Base-by-base conservation (phyloP, 2,329 filamentous ascomycete species). In the Botrytis fabae region DNA sequence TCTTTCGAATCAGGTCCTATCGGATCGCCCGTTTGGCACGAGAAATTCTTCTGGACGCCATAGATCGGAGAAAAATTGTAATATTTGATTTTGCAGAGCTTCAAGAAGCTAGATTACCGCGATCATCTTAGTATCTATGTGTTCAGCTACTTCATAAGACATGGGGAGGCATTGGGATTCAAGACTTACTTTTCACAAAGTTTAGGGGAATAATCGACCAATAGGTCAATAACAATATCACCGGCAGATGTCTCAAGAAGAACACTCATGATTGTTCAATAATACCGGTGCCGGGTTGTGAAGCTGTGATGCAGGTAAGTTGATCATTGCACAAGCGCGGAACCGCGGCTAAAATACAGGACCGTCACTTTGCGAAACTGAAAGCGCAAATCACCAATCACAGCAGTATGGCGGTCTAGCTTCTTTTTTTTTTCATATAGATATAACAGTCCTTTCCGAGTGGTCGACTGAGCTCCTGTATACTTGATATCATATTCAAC, bases 31-130 rank as follows among this genome's bases (percentile, higher is more conserved):
- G 93, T 97, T 83, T 98, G 95, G 83, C 97, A 97, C 75, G 95
- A 97, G 83, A 98, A 98, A 83, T 94, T 91, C 82, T 95, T 96
- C 81, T 98, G 96, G 54, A 99, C 89, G 77, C 92, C 94, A 84
- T 98, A 93, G 71, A 98, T 85, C 40, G 95, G 96, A 9, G 94
- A 91, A 82, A 97, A 98, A 85, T 98, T 98, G 90, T 98, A 99
- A 85, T 98, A 99, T 85, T 98, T 99, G 83, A 94, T 86, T 85
- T 98, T 98, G 89, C 96, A 98, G 78, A 99, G 93, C 87, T 99
- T 98, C 73, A 99, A 86, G 83, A 99, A 98, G 87, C 94, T 97
- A 83, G 76, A 81, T 80, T 78, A 80, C 77, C 74, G 78, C 78
- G 80, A 80, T 82, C 77, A 79, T 85, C 85, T 90, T 85, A 86